Conservation (phyloP, 129 eudicot species). For the Centaurea solstitialis region DNA sequence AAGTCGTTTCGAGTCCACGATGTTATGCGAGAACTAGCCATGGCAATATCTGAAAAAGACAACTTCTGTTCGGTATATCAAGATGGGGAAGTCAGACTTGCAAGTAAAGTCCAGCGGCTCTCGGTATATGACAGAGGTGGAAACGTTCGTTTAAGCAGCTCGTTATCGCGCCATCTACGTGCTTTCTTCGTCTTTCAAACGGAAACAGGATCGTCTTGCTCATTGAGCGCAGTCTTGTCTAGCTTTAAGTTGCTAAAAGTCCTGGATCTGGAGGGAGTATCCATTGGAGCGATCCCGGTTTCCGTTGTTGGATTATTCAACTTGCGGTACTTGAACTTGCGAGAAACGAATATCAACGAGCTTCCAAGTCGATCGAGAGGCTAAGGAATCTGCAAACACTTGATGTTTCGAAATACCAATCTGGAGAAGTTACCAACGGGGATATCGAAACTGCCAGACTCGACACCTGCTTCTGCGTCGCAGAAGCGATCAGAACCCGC, state of each 20-base stretch:
- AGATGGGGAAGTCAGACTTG: slow-evolving; percentile 25
- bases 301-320: slow-evolving; percentile 38
- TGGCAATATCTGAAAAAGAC: slow-evolving; percentile 44
- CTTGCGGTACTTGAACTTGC: slow-evolving; percentile 59
- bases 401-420: slow-evolving; percentile 52
- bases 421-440: slow-evolving; percentile 50
- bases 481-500: neutral
- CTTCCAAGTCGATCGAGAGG: slow-evolving; percentile 55
- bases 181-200: slow-evolving; percentile 53
- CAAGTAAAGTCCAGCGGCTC: slow-evolving; percentile 37
- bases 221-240: slow-evolving; percentile 31
- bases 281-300: slow-evolving; percentile 37
- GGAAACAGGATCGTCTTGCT: slow-evolving; percentile 32
- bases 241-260: slow-evolving; percentile 52
- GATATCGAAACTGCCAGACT: slow-evolving; percentile 45
- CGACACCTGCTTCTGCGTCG: slow-evolving; percentile 55
- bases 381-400: slow-evolving; percentile 61
- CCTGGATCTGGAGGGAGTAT: slow-evolving; percentile 49
- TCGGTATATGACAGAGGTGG: slow-evolving; percentile 39
- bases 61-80: slow-evolving; percentile 46
- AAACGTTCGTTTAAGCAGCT: slow-evolving; percentile 28
- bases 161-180: slow-evolving; percentile 43
- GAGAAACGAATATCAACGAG: slow-evolving; percentile 41
- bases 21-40: slow-evolving; percentile 55
- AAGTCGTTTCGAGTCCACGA: slow-evolving; percentile 55